A percentile compares a stretch with the other conserved stretches of the same genome.
These are phyloP conservation scores for Boletus subparvulus DNA, from an alignment of 768 basidiomycete genomes.

Conservation along the genomic window DNA sequence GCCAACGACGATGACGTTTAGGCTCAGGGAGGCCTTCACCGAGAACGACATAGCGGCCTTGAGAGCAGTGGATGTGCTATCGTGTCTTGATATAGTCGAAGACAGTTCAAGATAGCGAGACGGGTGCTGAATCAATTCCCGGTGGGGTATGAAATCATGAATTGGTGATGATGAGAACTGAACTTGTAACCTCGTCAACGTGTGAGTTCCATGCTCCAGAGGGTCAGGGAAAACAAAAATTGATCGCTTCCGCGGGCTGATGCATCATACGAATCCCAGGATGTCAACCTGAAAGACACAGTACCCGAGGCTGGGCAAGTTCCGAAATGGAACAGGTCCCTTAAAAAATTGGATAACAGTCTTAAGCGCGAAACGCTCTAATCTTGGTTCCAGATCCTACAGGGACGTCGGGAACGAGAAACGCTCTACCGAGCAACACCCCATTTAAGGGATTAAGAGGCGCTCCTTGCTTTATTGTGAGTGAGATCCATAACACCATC, in stretches of 20 bases:
- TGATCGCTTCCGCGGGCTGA: slow-evolving; percentile 4
- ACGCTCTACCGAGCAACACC: background rate
- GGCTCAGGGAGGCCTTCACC: slow-evolving; percentile 11
- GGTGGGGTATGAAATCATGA: background rate
- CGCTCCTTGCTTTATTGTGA: background rate
- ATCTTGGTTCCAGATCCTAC: no score
- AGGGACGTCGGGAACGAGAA: background rate
- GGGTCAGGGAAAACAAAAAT: background rate
- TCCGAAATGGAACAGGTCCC: background rate
- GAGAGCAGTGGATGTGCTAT: background rate
- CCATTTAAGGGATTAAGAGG: background rate
- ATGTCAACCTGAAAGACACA: background rate
- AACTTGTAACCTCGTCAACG: background rate
- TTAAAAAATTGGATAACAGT: background rate
- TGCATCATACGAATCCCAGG: background rate
- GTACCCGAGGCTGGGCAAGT: background rate
- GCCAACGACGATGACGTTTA: slow-evolving; percentile 16
- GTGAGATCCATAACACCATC: background rate
- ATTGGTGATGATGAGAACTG: background rate
- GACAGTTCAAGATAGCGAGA: background rate
- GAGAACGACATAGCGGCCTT: slow-evolving; percentile 2
- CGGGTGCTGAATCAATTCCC: background rate
- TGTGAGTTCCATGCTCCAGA: background rate
- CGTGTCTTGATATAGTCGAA: background rate
- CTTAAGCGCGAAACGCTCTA: background rate